Base-by-base conservation (phyloP, 1,284 basidiomycete species). In the Xanthoconium separans region DNA sequence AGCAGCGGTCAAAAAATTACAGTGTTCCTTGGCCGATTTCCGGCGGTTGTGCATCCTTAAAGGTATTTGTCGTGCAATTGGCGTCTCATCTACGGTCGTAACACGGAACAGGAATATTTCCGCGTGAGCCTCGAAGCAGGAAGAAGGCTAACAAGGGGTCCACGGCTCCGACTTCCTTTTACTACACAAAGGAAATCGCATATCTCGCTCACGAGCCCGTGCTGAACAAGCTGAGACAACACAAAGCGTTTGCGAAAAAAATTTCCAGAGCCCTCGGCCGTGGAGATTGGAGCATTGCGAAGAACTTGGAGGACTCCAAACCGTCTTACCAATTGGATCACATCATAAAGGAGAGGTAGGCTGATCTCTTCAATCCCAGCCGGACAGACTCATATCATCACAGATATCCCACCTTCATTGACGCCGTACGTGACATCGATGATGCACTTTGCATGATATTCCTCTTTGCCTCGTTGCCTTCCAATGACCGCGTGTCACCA, bases 171-270 rank as follows among this genome's bases (percentile, higher is more conserved):
- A 95, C 95, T 2, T 93, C 95, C 6, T 99, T 99, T 77, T 99
- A 99, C 78, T 98, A 98, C 73, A 80, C 93, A 50, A 99, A 99
- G 75, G 97, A 99, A 70, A 97, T 99, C 62, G 92, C 93, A 53
- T 99, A 96, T 74, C 85, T 99, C 46, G 89, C 94, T 16, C 97
- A 99, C 69, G 97, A 99, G 73, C 97, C 97, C 1, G 89, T 99
- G 6, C 80, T 99, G n/a, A 86, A 85, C 70, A 97, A 95, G 70
- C 81, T 99, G 55, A 82, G 97, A 66, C 95, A 99, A 70, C 96
- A 99, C 79, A 99, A 99, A 74, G 87, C 95, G 0, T 99, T 99
- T 64, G 96, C 97, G 2, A 99, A 98, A 78, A 98, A 98, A 74
- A 84, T 99, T 49, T 89, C 93, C 56, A 83, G 93, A 56, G 96